Evolutionary conservation across 2,329 filamentous ascomycete genomes (phyloP).

Genomic region (Grosmannia serpens): DNA sequence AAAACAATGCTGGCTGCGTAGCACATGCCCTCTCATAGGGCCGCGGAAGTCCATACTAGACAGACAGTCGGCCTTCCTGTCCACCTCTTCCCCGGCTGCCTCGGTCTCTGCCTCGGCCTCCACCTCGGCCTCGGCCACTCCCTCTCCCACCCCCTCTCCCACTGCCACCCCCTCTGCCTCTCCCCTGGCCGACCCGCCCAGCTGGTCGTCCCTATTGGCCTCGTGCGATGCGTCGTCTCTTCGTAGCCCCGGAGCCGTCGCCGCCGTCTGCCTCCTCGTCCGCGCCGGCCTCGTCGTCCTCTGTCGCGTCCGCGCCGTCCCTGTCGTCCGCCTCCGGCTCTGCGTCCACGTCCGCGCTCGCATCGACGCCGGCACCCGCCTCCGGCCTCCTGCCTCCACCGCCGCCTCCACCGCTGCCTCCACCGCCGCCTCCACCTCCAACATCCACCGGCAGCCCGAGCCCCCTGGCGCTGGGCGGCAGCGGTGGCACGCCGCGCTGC

Average conservation of each 20-base stretch:
- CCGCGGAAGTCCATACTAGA: background rate
- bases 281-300: background rate
- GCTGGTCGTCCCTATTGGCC: constrained; percentile 5
- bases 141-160: background rate
- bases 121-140: background rate
- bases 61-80: too few relatives aligned
- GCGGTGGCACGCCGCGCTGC: constrained; percentile 29
- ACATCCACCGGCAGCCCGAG: background rate
- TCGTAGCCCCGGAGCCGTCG: constrained; percentile 11
- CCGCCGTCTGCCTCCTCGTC: too few relatives aligned
- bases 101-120: background rate
- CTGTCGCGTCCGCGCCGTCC: background rate
- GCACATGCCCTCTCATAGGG: background rate
- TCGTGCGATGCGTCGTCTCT: constrained; percentile 15
- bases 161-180: too few relatives aligned
- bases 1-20: background rate
- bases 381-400: constrained; percentile 2
- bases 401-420: constrained; percentile 6
- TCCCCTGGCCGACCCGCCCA: background rate
- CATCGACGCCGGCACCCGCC: constrained; percentile 5
- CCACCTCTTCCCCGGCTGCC: background rate
- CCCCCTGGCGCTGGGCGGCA: constrained; percentile 15
- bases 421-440: background rate
- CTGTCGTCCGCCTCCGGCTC: constrained; percentile 2
- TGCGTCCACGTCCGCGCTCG: background rate